Conservation (phyloP, 768 basidiomycete genomes). For the Trametes punicea region DNA sequence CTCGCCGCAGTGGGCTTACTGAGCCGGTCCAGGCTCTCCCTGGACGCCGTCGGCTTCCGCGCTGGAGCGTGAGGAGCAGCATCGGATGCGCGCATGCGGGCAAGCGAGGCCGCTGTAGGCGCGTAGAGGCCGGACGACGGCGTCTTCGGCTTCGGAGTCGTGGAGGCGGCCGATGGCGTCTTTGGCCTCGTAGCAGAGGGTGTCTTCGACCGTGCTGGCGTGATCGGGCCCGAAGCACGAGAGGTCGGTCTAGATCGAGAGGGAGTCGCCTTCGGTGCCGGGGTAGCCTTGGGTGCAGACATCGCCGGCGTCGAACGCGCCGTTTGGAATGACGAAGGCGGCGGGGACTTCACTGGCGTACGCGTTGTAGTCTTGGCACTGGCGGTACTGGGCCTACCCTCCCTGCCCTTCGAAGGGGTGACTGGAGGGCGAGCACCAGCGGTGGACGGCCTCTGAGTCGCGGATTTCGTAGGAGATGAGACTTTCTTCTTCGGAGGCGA, state of each 20-base stretch:
- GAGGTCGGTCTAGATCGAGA: conserved; percentile 33
- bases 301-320: conserved; percentile 19
- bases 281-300: conserved; percentile 20
- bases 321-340: conserved; percentile 24
- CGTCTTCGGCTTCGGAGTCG: conserved; percentile 44
- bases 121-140: conserved; percentile 70
- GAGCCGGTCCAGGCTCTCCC: conserved; percentile 58
- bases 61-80: conserved; percentile 44
- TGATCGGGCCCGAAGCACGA: conserved; percentile 33
- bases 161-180: conserved; percentile 23
- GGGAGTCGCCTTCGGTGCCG: conserved; percentile 27
- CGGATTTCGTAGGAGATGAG: conserved; percentile 18
- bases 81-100: conserved; percentile 56
- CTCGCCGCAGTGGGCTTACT: conserved; percentile 85
- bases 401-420: conserved; percentile 22
- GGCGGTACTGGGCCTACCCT: conserved; percentile 24
- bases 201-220: conserved; percentile 29
- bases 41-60: conserved; percentile 54
- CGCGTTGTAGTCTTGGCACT: conserved; percentile 16
- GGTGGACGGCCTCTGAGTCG: conserved; percentile 18
- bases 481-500: conserved; percentile 15
- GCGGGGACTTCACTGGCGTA: conserved; percentile 28
- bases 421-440: conserved; percentile 8
- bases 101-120: conserved; percentile 80
- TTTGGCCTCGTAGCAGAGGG: conserved; percentile 24